Evolutionary conservation across 768 basidiomycete genomes (phyloP).

Genomic region (Rhizopogon salebrosus): DNA sequence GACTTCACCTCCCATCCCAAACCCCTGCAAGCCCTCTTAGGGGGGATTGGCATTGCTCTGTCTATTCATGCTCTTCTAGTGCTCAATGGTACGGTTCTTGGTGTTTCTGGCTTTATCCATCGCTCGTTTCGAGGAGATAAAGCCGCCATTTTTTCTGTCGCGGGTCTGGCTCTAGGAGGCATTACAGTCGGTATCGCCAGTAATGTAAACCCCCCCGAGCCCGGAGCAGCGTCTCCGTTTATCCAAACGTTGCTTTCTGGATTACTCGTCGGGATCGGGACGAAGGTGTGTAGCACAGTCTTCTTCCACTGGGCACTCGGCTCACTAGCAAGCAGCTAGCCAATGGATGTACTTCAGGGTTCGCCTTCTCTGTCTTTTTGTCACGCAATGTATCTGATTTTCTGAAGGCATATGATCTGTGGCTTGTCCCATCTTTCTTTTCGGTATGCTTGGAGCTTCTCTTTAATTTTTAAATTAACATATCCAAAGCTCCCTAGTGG

Average conservation of each 20-base stretch:
- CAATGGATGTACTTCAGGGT: constrained; percentile 68
- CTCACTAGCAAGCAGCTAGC: constrained; percentile 33
- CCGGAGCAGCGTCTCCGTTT: constrained; percentile 15
- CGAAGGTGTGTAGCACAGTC: constrained; percentile 36
- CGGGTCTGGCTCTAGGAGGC: constrained; percentile 49
- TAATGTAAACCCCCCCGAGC: constrained; percentile 28
- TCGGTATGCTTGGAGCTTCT: constrained; percentile 32
- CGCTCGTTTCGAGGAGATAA: constrained; percentile 38
- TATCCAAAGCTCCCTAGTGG: constrained; percentile 42
- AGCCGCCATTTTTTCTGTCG: constrained; percentile 37
- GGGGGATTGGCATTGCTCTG: constrained; percentile 47
- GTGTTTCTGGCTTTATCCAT: constrained; percentile 59
- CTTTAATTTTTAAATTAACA: constrained; percentile 2
- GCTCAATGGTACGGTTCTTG: constrained; percentile 52
- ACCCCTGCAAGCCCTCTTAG: constrained; percentile 49
- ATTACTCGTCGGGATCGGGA: constrained; percentile 52
- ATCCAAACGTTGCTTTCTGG: constrained; percentile 40
- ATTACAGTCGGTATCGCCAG: constrained; percentile 31
- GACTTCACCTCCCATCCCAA: constrained; percentile 22
- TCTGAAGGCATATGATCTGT: constrained; percentile 55
- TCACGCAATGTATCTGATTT: not conserved
- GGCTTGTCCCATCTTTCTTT: constrained; percentile 52
- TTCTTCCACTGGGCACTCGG: not conserved
- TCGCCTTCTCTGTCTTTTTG: constrained; percentile 2
- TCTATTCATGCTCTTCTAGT: constrained; percentile 48